These are phyloP conservation scores for Auriculariales sp. DNA, from an alignment of 768 basidiomycete genomes.

Conservation along the genomic window DNA sequence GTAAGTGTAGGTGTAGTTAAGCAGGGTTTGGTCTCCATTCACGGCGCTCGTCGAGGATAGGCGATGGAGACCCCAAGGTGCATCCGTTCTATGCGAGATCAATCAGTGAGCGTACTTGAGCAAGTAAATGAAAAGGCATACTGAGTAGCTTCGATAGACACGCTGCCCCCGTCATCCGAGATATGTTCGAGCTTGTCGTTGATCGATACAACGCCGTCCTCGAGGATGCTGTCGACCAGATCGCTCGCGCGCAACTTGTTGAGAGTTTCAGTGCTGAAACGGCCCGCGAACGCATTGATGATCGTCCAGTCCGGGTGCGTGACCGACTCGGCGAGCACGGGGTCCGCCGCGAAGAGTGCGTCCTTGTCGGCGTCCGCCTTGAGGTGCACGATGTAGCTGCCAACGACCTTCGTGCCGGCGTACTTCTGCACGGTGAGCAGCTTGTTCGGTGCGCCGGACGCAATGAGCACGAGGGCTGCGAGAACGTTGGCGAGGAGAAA, in stretches of 20 bases:
- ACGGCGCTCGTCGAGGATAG: slow-evolving; percentile 3
- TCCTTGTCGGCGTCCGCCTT: slow-evolving; percentile 11
- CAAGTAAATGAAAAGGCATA: background rate
- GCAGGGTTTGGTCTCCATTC: background rate
- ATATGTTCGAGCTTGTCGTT: no score
- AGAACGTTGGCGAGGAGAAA: background rate
- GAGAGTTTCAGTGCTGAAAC: slow-evolving; percentile 10
- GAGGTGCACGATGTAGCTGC: slow-evolving; percentile 14
- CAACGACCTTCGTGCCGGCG: slow-evolving; percentile 6
- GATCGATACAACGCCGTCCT: slow-evolving; percentile 16
- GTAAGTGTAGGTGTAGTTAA: slow-evolving; percentile 15
- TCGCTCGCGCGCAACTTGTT: slow-evolving; percentile 13
- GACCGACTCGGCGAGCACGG: background rate
- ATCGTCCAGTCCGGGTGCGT: slow-evolving; percentile 12
- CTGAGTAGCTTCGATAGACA: slow-evolving; percentile 11
- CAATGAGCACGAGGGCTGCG: background rate
- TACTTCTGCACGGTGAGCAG: slow-evolving; percentile 5
- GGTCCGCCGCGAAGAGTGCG: slow-evolving; percentile 5
- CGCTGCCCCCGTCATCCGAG: no score
- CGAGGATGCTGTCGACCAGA: slow-evolving; percentile 16
- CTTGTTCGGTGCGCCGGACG: background rate
- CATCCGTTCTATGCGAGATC: slow-evolving; percentile 8
- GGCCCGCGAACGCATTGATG: slow-evolving; percentile 15
- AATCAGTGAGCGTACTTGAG: background rate
- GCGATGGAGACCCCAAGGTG: slow-evolving; percentile 12